phyloP scores from a whole-genome alignment of 345 rosid species.

The Firmiana major region DNA sequence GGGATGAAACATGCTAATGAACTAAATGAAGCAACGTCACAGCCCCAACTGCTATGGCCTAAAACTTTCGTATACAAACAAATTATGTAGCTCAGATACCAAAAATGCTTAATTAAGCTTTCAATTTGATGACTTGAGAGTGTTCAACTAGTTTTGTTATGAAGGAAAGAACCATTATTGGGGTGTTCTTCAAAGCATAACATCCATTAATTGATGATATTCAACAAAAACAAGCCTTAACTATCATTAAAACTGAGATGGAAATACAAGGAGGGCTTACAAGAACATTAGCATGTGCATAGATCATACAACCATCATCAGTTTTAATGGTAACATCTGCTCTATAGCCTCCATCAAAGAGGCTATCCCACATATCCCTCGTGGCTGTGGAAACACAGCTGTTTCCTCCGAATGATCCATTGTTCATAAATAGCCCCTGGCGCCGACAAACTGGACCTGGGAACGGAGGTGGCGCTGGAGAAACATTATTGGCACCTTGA shows the following conservation, averaged over 20 bases:
- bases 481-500: conserved; percentile 4
- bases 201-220: neutral
- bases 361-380: conserved; percentile 60
- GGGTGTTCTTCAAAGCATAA: neutral
- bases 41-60: neutral
- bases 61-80: neutral
- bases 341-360: conserved; percentile 66
- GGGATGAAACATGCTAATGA: neutral
- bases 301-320: conserved; percentile 46
- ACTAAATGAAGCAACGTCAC: neutral
- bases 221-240: neutral
- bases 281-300: conserved; percentile 67
- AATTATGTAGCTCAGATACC: neutral
- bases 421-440: conserved; percentile 12
- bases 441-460: conserved; percentile 31
- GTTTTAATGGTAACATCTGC: conserved; percentile 63
- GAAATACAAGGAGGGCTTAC: conserved; percentile 37
- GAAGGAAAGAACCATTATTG: neutral
- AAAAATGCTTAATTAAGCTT: neutral
- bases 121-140: neutral
- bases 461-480: conserved; percentile 55
- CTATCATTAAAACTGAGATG: neutral
- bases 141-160: neutral
- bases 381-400: conserved; percentile 34
- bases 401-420: conserved; percentile 20